Conservation (phyloP, 495 filamentous ascomycete species). For the Podospora appendiculata region DNA sequence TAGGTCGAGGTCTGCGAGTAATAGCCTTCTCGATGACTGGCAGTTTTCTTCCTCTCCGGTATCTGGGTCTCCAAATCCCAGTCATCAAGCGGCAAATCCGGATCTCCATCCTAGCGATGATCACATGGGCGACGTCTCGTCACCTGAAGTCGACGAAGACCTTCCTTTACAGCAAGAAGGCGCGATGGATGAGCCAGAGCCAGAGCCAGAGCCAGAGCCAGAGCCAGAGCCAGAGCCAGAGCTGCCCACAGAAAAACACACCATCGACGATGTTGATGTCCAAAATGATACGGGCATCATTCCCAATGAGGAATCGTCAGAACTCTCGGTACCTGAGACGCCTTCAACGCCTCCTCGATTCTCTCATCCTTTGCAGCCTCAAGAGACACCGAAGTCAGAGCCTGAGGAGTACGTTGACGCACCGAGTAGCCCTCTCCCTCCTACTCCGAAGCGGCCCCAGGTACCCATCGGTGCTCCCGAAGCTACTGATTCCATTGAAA, state of each 20-base stretch:
- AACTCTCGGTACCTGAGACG: neutral
- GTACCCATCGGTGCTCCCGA: neutral
- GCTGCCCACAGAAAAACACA: constrained; percentile 8
- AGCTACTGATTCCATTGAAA: neutral
- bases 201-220: neutral
- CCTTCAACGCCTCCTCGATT: constrained; percentile 13
- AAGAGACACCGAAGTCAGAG: constrained; percentile 29
- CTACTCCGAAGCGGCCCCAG: constrained; percentile 9
- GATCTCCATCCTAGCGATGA: constrained; percentile 8
- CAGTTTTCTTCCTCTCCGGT: constrained; percentile 40
- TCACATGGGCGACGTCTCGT: constrained; percentile 7
- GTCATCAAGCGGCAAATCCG: constrained; percentile 8
- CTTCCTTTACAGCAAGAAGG: neutral
- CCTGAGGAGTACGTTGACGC: constrained; percentile 41
- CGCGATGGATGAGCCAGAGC: constrained; percentile 2
- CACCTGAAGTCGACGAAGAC: constrained; percentile 4
- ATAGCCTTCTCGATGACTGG: constrained; percentile 34
- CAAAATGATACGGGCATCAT: neutral
- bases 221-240: neutral
- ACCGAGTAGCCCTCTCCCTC: constrained; percentile 26
- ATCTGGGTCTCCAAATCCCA: constrained; percentile 30
- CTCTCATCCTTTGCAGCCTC: constrained; percentile 1
- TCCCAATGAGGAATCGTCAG: neutral
- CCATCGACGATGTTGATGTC: constrained; percentile 19
- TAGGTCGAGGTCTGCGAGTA: constrained; percentile 30